These are phyloP conservation scores for Aspergillus neoniger DNA, from an alignment of 2,329 filamentous ascomycete genomes.

Conservation along the genomic window DNA sequence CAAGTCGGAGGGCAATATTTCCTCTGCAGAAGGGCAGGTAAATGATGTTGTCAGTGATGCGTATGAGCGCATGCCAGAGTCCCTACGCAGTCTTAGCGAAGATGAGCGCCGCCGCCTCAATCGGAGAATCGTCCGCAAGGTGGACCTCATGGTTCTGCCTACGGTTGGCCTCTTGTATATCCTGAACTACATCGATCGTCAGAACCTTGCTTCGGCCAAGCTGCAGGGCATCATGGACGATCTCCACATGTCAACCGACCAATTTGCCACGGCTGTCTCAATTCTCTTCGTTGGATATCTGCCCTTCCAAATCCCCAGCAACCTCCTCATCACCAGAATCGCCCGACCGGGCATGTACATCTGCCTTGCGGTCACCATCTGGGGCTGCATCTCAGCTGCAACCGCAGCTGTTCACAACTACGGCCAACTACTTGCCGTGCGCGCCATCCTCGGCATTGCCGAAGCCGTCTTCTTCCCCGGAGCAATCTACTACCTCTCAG, in stretches of 20 bases:
- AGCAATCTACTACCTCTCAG: conserved; percentile 42
- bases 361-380: conserved; percentile 57
- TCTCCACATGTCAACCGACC: conserved; percentile 37
- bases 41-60: conserved; percentile 6
- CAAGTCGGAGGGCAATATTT: conserved; percentile 20
- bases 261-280: conserved; percentile 37
- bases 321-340: conserved; percentile 55
- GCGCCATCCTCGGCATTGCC: conserved; percentile 63
- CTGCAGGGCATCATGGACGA: conserved; percentile 46
- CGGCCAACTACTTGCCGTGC: conserved; percentile 55
- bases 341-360: conserved; percentile 55
- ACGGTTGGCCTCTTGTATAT: conserved; percentile 43
- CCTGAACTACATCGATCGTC: conserved; percentile 45
- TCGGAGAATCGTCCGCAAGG: conserved; percentile 30
- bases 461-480: conserved; percentile 63
- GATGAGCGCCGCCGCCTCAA: conserved; percentile 28
- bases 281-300: conserved; percentile 33
- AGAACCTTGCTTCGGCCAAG: conserved; percentile 43
- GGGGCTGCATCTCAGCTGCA: conserved; percentile 62
- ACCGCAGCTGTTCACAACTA: conserved; percentile 58
- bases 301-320: conserved; percentile 47
- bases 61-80: conserved; percentile 28
- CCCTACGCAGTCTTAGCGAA: conserved; percentile 24
- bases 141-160: conserved; percentile 35
- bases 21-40: conserved; percentile 28